Conservation (phyloP, 2,329 filamentous ascomycete species). For the Epichloe gansuensis region DNA sequence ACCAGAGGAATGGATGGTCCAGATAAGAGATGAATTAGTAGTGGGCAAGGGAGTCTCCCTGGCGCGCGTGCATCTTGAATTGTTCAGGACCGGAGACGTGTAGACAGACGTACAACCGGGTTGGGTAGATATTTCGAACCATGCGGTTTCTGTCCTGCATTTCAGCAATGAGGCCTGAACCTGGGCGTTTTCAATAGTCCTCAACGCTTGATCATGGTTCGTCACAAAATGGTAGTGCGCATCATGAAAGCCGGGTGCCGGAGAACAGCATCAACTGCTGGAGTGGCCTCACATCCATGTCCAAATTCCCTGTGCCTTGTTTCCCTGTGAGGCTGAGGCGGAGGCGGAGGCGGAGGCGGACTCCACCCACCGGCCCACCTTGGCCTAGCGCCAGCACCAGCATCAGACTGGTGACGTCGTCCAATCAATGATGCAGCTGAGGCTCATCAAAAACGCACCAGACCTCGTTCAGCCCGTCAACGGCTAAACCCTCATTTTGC, state of each 20-base stretch:
- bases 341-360: background rate
- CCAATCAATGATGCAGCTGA: slow-evolving; percentile 1
- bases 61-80: slow-evolving; percentile 47
- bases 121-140: background rate
- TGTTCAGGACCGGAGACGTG: slow-evolving; percentile 44
- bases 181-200: too few species aligned
- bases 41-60: slow-evolving; percentile 36
- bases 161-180: too few species aligned
- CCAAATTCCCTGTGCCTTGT: too few species aligned
- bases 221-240: too few species aligned
- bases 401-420: background rate
- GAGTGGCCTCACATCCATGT: too few species aligned
- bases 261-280: too few species aligned
- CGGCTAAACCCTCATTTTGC: background rate
- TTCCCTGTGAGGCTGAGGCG: background rate
- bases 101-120: background rate
- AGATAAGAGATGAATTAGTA: slow-evolving; percentile 36
- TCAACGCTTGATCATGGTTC: too few species aligned
- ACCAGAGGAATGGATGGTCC: slow-evolving; percentile 53
- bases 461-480: background rate
- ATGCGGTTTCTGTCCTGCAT: background rate
- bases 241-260: too few species aligned
- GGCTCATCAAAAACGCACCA: background rate
- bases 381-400: background rate
- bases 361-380: background rate